Evolutionary conservation across 1,284 basidiomycete species (phyloP), one percentile per base, ranked within the genome.

Genomic region (Ceratorhiza oryzae-sativae): DNA sequence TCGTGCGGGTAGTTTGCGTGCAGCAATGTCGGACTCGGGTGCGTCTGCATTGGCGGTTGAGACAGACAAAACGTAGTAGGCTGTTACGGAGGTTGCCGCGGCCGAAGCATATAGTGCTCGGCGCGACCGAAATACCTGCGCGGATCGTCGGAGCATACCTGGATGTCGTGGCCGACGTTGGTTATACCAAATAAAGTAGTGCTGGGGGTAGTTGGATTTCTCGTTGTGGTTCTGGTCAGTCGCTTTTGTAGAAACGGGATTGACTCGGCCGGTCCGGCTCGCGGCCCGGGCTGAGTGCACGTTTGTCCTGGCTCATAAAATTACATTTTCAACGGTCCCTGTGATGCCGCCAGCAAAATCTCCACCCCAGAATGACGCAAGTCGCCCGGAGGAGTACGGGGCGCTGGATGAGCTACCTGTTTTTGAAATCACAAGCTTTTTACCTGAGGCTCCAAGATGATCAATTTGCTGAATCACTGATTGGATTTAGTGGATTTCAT

Each of bases 141-240:
- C 65, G 27, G 65, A 70, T 48, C 65, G 65, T 56, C 65, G 65
- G 39, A 70, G 53, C 65, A 70, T 70, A 32, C 27, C 12, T 41
- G 41, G 56, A 9, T 9, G 53, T 36, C 23, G 20, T 23, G 34
- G 18, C 45, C 27, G 65, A 59, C 36, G 51, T 46, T 13, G 65
- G 13, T 49, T 56, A 39, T 36, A 6, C 23, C 30, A 30, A 67
- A 49, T n/a, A 34, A 13, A 27, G 34, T 27, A n/a, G 36, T 20
- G 25, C 20, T 30, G 63, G 48, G 53, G 10, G 65, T 45, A 49
- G 65, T 70, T 48, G 42, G 34, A 34, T 46, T 53, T n/a, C 30
- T 9, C 41, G 30, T 20, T 53, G 9, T 58, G 39, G 41, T 45
- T 48, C 51, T 27, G 41, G 36, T 46, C 53, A 45, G 30, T 56